Base-by-base conservation (phyloP, 352 stramenopile genomes). In the Phytopythium vexans region DNA sequence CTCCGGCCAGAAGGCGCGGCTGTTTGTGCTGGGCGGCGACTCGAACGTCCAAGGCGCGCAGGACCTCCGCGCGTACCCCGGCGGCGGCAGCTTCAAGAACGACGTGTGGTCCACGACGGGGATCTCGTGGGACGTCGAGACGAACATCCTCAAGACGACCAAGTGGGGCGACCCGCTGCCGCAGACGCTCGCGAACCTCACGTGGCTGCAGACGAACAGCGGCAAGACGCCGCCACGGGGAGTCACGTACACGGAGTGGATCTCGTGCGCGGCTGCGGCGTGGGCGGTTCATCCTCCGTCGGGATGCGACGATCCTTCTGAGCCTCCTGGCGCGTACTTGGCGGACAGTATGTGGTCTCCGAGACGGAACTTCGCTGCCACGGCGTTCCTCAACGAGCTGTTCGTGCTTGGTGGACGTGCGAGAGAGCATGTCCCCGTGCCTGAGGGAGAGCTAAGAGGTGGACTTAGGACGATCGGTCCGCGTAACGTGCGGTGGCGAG, bases 291-390 rank as follows among this genome's bases (percentile, higher is more conserved):
- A 60, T 2, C 71, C 73, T n/a, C 67, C 77, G 8, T 61, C 46
- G 0, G 74, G 72, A 7, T 91, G 81, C 32, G 67, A 82, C 31
- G 81, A 91, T 49, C 71, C 78, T 9, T 82, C 73, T 2, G 60
- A 69, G 46, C 68, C 81, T 0, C 81, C 81, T 1, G 81, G 81
- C 3, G 64, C 76, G 32, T 91, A 91, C 46, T 39, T 91, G 14
- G 73, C 81, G 3, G 78, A 91, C 49, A 88, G 83, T 41, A 91
- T 91, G 81, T 91, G 87, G 36, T 88, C 76, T 33, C 78, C 81
- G 32, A 63, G 81, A 0, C 74, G 81, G 11, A 88, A 91, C 40
- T 88, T 89, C 47, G 78, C 79, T 3, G 68, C 77, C 6, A 47
- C 80, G 1, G 64, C 72, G 12, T 88, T 88, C 52, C 56, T 85